Evolutionary conservation across 768 basidiomycete species (phyloP), one percentile per base, ranked within the genome.

Genomic region (Russula sp.): DNA sequence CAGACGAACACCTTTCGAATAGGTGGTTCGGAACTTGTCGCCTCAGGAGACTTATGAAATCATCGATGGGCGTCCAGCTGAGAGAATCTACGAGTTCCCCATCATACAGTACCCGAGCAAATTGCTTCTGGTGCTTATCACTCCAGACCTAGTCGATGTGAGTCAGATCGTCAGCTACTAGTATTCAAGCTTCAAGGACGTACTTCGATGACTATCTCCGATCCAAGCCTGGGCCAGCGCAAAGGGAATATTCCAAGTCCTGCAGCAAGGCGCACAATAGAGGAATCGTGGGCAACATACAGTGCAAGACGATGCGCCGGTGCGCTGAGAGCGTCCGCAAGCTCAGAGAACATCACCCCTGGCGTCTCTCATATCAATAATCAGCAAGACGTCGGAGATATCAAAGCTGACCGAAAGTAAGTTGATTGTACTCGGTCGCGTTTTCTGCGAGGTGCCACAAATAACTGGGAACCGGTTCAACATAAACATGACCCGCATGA

Each of bases 371-470:
- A 11, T 22, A 20, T 53, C 51, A 2, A 36, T 59, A 9, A 46
- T 49, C 10, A 7, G 10, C n/a, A 16, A 18, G 13, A n/a, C 18
- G 35, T n/a, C 20, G 7, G 2, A 5, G 34, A 18, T 18, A 1
- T 25, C 14, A 14, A 32, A 55, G 34, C 59, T 42, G 10, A 76
- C 78, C 79, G 46, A 77, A 78, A 0, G 76, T 76, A 0, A 81
- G 74, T 9, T 75, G 73, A 29, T 70, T 76, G 50, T 80, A 81
- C 0, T 65, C 67, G 0, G 73, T 69, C 5, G 80, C 73, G 50
- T 77, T 76, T 54, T 75, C 70, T 16, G 79, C 79, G 0, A 72
- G 62, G 59, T 79, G 80, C 76, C 77, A 80, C 57, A 80, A 76
- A 66, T 81, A 81, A 58, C 79, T 80, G 65, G 11, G 16, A 8